phyloP scores from a whole-genome alignment of 2,329 filamentous ascomycete genomes.

The Ceratocystis variospora region DNA sequence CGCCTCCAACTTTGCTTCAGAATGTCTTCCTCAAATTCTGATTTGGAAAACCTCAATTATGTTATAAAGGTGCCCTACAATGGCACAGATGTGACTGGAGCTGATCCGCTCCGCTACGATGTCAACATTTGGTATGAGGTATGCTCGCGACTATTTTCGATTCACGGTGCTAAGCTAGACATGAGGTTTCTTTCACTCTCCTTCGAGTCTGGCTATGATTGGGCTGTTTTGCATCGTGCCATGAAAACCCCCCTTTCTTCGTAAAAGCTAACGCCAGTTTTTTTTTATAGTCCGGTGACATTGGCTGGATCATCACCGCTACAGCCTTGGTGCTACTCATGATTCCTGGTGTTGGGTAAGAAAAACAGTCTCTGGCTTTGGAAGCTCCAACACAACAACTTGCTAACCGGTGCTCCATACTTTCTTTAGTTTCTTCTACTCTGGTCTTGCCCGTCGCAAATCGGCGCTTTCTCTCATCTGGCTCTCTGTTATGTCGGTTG shows the following conservation, averaged over 20 bases:
- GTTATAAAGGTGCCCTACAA: conserved; percentile 45
- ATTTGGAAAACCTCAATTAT: conserved; percentile 34
- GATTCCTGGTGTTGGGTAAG: conserved; percentile 74
- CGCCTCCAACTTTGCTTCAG: not conserved
- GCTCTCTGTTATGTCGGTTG: conserved; percentile 77
- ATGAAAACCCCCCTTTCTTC: not conserved
- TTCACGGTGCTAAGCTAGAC: too few species aligned
- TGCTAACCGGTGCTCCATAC: not conserved
- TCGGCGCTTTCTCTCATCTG: conserved; percentile 81
- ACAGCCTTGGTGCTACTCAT: conserved; percentile 78
- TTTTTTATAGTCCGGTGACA: conserved; percentile 53
- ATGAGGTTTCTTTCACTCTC: not conserved
- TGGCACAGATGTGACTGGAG: conserved; percentile 49
- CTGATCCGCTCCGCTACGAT: conserved; percentile 52
- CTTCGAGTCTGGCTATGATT: not conserved
- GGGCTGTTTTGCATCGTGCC: not conserved
- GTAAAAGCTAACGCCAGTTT: not conserved
- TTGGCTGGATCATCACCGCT: conserved; percentile 69
- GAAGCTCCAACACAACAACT: not conserved
- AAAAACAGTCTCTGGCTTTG: conserved; percentile 20
- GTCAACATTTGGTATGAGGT: conserved; percentile 70
- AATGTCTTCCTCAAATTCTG: conserved; percentile 27
- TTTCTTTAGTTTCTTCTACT: conserved; percentile 61
- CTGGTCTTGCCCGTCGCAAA: conserved; percentile 74
- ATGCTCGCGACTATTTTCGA: conserved; percentile 23